Conservation (phyloP, 1,139 yeast species). For the Yamadazyma sp. region DNA sequence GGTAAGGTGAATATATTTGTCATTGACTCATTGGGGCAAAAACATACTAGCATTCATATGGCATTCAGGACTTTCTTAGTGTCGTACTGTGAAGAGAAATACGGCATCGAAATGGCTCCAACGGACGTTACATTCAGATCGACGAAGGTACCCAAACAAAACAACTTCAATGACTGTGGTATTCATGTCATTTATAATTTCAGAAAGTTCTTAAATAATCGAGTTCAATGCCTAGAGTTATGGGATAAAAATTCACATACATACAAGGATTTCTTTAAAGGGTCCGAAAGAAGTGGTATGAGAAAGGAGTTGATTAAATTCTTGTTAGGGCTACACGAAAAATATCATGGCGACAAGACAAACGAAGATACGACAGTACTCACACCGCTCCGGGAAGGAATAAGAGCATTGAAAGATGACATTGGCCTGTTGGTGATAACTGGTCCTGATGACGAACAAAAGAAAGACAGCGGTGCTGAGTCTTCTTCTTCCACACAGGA, state of each 20-base stretch:
- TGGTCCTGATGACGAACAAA: too few species aligned
- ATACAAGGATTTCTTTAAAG: conserved; percentile 23
- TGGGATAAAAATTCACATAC: conserved; percentile 34
- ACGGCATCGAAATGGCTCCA: conserved; percentile 47
- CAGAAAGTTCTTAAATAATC: conserved; percentile 58
- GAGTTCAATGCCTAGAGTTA: conserved; percentile 47
- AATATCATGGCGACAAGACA: too few species aligned
- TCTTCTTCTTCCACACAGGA: neutral
- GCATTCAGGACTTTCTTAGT: conserved; percentile 66
- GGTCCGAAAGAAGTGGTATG: conserved; percentile 34
- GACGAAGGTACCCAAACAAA: conserved; percentile 78
- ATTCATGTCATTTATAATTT: conserved; percentile 85
- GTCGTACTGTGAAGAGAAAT: conserved; percentile 68
- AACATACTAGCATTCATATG: conserved; percentile 51
- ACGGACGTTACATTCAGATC: conserved; percentile 42
- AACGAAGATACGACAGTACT: too few species aligned
- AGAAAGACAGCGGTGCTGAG: too few species aligned
- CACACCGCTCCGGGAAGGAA: too few species aligned
- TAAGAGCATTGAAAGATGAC: too few species aligned
- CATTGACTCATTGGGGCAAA: conserved; percentile 73
- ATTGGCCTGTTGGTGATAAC: too few species aligned
- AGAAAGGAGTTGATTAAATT: conserved; percentile 30
- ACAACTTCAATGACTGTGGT: conserved; percentile 93
- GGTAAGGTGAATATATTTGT: conserved; percentile 51
- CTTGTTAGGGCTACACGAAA: conserved; percentile 29